Evolutionary conservation across 164 flowering plant species (phyloP).

Genomic region (Umbilicus rupestris): DNA sequence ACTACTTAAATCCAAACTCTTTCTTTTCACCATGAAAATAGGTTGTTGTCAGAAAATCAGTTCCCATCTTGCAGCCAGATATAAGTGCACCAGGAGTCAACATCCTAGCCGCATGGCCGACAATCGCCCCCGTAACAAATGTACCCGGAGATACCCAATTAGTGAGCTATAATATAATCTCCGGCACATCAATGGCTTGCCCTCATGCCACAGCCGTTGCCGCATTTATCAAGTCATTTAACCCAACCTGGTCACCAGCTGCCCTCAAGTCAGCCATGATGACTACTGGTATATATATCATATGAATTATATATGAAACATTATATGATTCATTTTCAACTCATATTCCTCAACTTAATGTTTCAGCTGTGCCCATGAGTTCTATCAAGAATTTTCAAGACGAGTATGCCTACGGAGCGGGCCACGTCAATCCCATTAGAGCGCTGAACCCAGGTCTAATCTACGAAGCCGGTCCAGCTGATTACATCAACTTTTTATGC

Average conservation of each 20-base stretch:
- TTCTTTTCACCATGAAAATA: too few species aligned
- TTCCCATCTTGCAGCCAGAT: slow-evolving; percentile 38
- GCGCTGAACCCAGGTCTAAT: slow-evolving; percentile 19
- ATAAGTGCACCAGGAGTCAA: slow-evolving; percentile 52
- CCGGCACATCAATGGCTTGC: slow-evolving; percentile 48
- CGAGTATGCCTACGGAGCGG: slow-evolving; percentile 20
- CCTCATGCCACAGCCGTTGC: slow-evolving; percentile 45
- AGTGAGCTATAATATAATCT: slow-evolving; percentile 20
- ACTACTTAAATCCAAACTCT: background rate
- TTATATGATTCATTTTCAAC: background rate
- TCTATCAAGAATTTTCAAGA: background rate
- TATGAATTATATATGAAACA: background rate
- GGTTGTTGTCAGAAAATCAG: background rate
- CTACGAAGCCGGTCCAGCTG: slow-evolving; percentile 13
- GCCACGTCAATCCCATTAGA: slow-evolving; percentile 16
- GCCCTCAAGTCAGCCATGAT: slow-evolving; percentile 41
- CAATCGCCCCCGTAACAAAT: slow-evolving; percentile 12
- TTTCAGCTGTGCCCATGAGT: slow-evolving; percentile 17
- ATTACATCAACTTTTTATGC: slow-evolving; percentile 18
- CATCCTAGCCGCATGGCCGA: slow-evolving; percentile 46
- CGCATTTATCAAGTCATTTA: slow-evolving; percentile 36
- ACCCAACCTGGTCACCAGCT: slow-evolving; percentile 45
- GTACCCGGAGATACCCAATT: slow-evolving; percentile 20
- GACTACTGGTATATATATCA: slow-evolving; percentile 36
- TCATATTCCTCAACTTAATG: background rate